Evolutionary conservation across 1,284 basidiomycete species (phyloP).

Genomic region (Ganoderma sp.): DNA sequence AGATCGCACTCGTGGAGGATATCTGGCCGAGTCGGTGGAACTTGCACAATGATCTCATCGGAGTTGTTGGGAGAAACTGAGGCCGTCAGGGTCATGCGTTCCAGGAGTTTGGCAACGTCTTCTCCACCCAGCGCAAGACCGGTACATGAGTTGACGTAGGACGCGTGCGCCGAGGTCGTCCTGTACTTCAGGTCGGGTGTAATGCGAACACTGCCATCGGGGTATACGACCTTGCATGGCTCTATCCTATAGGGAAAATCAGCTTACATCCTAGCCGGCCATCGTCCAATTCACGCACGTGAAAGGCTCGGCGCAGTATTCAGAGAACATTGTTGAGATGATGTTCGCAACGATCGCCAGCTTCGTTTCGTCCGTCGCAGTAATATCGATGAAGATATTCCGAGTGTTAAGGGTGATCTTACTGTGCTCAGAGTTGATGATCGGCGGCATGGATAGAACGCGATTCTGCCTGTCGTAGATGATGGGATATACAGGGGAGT

Average conservation of each 20-base stretch:
- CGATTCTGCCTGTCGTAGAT: slow-evolving; percentile 91
- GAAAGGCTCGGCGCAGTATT: slow-evolving; percentile 93
- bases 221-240: slow-evolving; percentile 83
- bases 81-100: slow-evolving; percentile 77
- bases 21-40: slow-evolving; percentile 94
- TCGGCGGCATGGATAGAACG: slow-evolving; percentile 97
- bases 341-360: slow-evolving; percentile 95
- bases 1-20: slow-evolving; percentile 98
- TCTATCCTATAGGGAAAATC: slow-evolving; percentile 68
- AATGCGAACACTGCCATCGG: slow-evolving; percentile 78
- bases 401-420: slow-evolving; percentile 96
- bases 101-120: slow-evolving; percentile 70
- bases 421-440: slow-evolving; percentile 97
- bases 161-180: slow-evolving; percentile 77
- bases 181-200: slow-evolving; percentile 84
- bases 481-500: slow-evolving; percentile 96
- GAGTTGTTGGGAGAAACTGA: slow-evolving; percentile 53
- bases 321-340: slow-evolving; percentile 95
- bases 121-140: slow-evolving; percentile 74
- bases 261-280: not conserved
- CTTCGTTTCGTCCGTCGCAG: slow-evolving; percentile 98
- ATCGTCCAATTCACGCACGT: slow-evolving; percentile 60
- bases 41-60: slow-evolving; percentile 76
- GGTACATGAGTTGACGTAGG: slow-evolving; percentile 96
- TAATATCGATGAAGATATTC: slow-evolving; percentile 97